Percentiles rank a stretch among this genome's conserved stretches.
These are phyloP conservation scores for Selaginella tamariscina DNA, from an alignment of 75 land plant genomes.

Conservation along the genomic window DNA sequence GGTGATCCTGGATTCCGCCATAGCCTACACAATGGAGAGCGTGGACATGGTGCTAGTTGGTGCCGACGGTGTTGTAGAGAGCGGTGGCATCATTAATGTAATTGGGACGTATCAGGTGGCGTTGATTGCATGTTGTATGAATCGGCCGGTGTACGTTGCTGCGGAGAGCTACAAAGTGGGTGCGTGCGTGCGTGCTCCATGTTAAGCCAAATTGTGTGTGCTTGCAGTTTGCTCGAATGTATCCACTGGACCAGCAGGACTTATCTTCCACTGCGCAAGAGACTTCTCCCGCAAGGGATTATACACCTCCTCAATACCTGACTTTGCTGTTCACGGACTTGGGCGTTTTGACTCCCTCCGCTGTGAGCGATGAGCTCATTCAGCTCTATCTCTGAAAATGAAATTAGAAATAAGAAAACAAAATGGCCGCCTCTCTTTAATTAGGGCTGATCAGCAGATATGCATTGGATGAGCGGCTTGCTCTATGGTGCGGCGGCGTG, in stretches of 20 bases:
- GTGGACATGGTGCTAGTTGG: constrained; percentile 93
- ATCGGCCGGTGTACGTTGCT: constrained; percentile 94
- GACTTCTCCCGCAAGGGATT: constrained; percentile 68
- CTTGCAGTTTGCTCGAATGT: constrained; percentile 85
- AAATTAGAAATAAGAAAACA: neutral
- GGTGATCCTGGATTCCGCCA: constrained; percentile 84
- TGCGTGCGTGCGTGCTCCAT: constrained; percentile 1
- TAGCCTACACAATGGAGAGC: constrained; percentile 84
- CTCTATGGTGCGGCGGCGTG: constrained; percentile 83
- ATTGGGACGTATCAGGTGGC: constrained; percentile 95
- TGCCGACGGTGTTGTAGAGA: constrained; percentile 98
- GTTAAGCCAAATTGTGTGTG: constrained; percentile 1
- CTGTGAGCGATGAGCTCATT: constrained; percentile 93
- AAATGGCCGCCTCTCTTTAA: neutral
- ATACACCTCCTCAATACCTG: constrained; percentile 86
- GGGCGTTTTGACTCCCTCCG: constrained; percentile 88
- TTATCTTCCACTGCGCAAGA: constrained; percentile 51
- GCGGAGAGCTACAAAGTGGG: constrained; percentile 97
- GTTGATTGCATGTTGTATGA: constrained; percentile 81
- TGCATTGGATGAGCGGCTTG: constrained; percentile 44
- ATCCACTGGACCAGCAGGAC: constrained; percentile 92
- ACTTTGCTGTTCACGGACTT: constrained; percentile 91
- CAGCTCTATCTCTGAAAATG: constrained; percentile 60
- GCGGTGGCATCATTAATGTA: constrained; percentile 92
- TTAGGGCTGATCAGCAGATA: neutral